Base-by-base conservation (phyloP, 176 grass and related monocot genomes). In the Triticum dicoccoides region DNA sequence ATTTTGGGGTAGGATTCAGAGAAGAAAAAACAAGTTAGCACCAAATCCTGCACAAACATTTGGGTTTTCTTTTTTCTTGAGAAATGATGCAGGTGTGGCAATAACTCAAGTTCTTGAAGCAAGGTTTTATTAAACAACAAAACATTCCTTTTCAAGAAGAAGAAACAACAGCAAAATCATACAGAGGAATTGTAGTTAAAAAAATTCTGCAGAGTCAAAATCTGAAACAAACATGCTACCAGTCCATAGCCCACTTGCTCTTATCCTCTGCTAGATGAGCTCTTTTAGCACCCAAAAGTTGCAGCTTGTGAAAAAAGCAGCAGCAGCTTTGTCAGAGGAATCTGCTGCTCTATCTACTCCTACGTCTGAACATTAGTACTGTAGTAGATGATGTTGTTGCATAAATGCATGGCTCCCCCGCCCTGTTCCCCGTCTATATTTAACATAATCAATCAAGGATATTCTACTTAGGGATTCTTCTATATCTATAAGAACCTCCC, bases 1-100 rank as follows among this genome's bases (percentile, higher is more conserved):
- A 79, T 38, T 67, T 84, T 37, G 44, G 76, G 39, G 12, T 14
- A 38, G 58, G 72, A 83, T 82, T 86, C 27, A 61, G 79, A 74
- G 15, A 41, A 67, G 27, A 69, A 30, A 24, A 54, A 69, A 0
- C 0, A 3, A 33, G 20, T 83, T 13, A 77, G 29, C 39, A 78
- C 63, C 39, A 42, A 54, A 82, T 72, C 4, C 54, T 70, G 38
- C 64, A 18, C 51, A 45, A 59, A 33, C 24, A 80, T 2, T 18
- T 54, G 10, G 37, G 27, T 71, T 62, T 14, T 33, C 17, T 59
- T 3, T 59, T 59, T 59, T 21, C 54, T 59, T 23, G 11, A 11
- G 2, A 74, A 81, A 52, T 38, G 17, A 8, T 51, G 51, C 20
- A 21, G 9, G 0, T 49, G 15, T 45, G 70, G 27, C 4, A 47